Evolutionary conservation across 306 rosid genomes (phyloP).

Genomic region (Amphicarpaea edgeworthii): DNA sequence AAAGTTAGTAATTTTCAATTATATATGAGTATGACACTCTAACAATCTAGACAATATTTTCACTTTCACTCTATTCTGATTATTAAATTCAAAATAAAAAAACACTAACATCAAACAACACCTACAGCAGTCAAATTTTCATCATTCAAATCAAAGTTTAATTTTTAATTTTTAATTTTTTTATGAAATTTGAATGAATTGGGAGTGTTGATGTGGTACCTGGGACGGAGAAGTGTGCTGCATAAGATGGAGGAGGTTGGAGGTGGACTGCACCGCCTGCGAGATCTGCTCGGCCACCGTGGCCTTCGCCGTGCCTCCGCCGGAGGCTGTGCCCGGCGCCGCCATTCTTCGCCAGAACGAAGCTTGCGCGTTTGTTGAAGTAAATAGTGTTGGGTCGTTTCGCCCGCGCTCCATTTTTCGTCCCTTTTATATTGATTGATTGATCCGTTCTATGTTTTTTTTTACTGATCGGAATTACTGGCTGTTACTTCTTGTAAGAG

Average conservation of each 20-base stretch:
- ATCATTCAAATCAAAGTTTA: not conserved
- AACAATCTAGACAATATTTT: not conserved
- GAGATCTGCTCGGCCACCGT: conserved; percentile 82
- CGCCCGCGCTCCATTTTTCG: conserved; percentile 37
- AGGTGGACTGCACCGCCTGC: conserved; percentile 83
- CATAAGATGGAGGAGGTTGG: conserved; percentile 89
- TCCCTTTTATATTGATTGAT: too few species aligned
- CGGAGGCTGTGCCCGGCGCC: conserved; percentile 40
- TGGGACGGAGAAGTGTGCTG: conserved; percentile 81
- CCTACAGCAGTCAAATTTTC: conserved; percentile 3
- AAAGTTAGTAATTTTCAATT: not conserved
- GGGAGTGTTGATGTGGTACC: conserved; percentile 39
- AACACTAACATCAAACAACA: conserved; percentile 36
- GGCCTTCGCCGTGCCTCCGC: conserved; percentile 64
- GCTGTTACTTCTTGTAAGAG: not conserved
- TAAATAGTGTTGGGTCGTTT: conserved; percentile 12
- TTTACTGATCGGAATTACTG: not conserved
- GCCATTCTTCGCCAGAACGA: conserved; percentile 61
- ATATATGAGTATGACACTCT: not conserved
- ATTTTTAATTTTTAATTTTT: not conserved
- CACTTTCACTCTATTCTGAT: not conserved
- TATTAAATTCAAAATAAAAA: not conserved
- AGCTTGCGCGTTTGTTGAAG: not conserved
- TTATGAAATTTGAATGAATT: not conserved
- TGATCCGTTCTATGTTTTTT: not conserved